Percentiles rank a stretch among this genome's conserved stretches.
These are phyloP conservation scores for Tetrahymena thermophila DNA, from an alignment of 73 alveolate genomes.

Conservation along the genomic window DNA sequence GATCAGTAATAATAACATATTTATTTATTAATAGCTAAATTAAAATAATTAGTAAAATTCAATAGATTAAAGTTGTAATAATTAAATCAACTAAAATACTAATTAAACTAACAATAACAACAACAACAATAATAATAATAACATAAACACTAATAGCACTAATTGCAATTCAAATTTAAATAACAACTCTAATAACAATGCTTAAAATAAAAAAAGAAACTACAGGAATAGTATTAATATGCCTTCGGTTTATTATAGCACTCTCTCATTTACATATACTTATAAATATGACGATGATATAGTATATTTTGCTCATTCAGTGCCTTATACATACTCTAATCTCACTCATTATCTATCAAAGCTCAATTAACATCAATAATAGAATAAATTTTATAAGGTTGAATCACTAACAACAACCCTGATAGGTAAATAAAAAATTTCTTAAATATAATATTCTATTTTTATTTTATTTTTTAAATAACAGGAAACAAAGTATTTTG, in stretches of 20 bases:
- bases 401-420: neutral
- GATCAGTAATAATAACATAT: neutral
- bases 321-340: constrained; percentile 79
- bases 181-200: neutral
- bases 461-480: neutral
- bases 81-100: neutral
- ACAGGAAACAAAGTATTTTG: neutral
- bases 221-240: neutral
- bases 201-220: neutral
- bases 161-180: neutral
- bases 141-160: neutral
- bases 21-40: neutral
- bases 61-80: neutral
- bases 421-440: neutral
- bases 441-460: neutral
- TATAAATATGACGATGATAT: constrained; percentile 46
- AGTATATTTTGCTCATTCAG: constrained; percentile 77
- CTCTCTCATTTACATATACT: constrained; percentile 45
- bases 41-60: neutral
- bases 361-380: neutral
- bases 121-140: neutral
- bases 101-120: neutral
- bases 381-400: neutral
- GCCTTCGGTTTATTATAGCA: constrained; percentile 19
- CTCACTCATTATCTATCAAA: constrained; percentile 48